Evolutionary conservation across 1,284 basidiomycete genomes (phyloP).

Genomic region (Microbotryum silenes-acaulis): DNA sequence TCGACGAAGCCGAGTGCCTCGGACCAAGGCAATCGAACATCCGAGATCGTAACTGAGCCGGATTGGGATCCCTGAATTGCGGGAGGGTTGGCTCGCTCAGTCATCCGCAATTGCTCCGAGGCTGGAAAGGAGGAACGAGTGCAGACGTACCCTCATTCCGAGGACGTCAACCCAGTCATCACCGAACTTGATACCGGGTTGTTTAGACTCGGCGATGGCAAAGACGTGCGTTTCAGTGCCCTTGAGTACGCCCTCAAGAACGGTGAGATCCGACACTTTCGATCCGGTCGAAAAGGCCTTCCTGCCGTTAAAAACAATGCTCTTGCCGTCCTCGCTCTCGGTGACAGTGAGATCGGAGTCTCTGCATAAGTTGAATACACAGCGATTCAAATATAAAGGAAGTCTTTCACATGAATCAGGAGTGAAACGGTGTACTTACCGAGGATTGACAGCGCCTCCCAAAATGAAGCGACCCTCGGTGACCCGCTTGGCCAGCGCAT

Average conservation of each 20-base stretch:
- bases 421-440: constrained; percentile 4
- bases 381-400: background rate
- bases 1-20: constrained; percentile 34
- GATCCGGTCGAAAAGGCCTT: constrained; percentile 41
- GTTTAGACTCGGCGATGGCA: constrained; percentile 35
- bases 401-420: background rate
- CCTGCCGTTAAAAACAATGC: constrained; percentile 37
- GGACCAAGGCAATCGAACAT: constrained; percentile 36
- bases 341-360: constrained; percentile 38
- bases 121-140: too few species aligned
- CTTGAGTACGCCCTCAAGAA: constrained; percentile 38
- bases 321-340: constrained; percentile 25
- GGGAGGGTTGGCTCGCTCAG: too few species aligned
- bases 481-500: constrained; percentile 27
- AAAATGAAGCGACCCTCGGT: constrained; percentile 29
- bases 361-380: background rate
- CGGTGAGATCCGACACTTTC: constrained; percentile 40
- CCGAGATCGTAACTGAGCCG: constrained; percentile 36
- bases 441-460: constrained; percentile 41
- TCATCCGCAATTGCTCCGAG: too few species aligned
- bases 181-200: constrained; percentile 38
- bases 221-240: constrained; percentile 35
- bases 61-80: constrained; percentile 20
- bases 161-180: constrained; percentile 41
- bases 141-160: constrained; percentile 37